phyloP scores from a whole-genome alignment of 1,284 basidiomycete genomes.

The Veloboletus limbatus region DNA sequence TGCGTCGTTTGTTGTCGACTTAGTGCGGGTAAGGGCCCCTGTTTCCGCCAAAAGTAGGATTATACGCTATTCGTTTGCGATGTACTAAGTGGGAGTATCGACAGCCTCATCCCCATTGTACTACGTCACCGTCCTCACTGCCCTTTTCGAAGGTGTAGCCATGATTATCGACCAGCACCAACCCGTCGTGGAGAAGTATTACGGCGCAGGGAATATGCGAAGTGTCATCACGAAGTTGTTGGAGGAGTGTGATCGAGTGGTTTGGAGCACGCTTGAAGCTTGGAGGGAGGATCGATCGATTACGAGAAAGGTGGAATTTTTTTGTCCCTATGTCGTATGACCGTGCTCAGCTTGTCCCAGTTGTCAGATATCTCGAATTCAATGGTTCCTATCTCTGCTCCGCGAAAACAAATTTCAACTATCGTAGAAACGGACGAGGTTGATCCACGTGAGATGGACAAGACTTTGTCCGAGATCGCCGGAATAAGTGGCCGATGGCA shows the following conservation, averaged over 20 bases:
- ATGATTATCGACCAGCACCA: constrained; percentile 97
- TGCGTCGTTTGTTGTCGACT: constrained; percentile 87
- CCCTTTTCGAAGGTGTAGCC: constrained; percentile 92
- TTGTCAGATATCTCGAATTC: constrained; percentile 46
- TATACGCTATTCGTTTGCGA: constrained; percentile 2
- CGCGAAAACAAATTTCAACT: constrained; percentile 39
- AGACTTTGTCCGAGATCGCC: constrained; percentile 80
- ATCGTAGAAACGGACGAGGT: constrained; percentile 59
- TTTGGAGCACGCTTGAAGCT: constrained; percentile 70
- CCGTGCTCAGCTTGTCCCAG: constrained; percentile 32
- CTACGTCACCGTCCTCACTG: constrained; percentile 83
- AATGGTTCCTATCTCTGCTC: constrained; percentile 34
- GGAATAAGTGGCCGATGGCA: constrained; percentile 92
- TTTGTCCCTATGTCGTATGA: constrained; percentile 1
- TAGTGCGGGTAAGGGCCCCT: constrained; percentile 78
- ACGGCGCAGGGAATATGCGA: constrained; percentile 84
- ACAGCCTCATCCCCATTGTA: constrained; percentile 86
- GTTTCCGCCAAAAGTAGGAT: constrained; percentile 75
- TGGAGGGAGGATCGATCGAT: constrained; percentile 89
- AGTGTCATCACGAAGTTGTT: constrained; percentile 77
- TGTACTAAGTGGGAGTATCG: constrained; percentile 9
- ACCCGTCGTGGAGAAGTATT: constrained; percentile 96
- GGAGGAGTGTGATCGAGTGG: constrained; percentile 84
- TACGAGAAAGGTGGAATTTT: constrained; percentile 58
- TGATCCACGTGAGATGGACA: constrained; percentile 90